phyloP scores from a whole-genome alignment of 805 yeast genomes.

The Hanseniaspora taiwanica region DNA sequence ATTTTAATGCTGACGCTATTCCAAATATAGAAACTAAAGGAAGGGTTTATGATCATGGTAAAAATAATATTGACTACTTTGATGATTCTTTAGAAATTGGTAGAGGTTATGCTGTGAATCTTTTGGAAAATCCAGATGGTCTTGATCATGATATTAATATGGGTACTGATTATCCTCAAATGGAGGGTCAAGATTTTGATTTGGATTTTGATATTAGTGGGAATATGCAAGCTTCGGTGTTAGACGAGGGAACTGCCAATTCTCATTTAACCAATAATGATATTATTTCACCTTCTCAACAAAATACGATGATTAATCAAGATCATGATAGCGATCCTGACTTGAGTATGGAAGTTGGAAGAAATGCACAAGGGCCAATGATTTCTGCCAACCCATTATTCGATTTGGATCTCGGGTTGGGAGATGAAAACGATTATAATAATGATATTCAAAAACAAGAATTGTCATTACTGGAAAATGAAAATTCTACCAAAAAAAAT shows the following conservation, averaged over 20 bases:
- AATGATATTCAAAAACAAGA: background rate
- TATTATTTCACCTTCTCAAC: background rate
- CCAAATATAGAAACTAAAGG: slow-evolving; percentile 9
- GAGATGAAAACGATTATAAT: background rate
- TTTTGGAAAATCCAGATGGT: slow-evolving; percentile 14
- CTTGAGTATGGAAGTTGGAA: background rate
- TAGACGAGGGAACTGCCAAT: slow-evolving; percentile 13
- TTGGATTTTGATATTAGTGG: slow-evolving; percentile 31
- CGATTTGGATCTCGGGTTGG: background rate
- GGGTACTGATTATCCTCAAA: slow-evolving; percentile 20
- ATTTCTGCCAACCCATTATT: background rate
- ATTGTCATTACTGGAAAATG: background rate
- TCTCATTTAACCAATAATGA: slow-evolving; percentile 7
- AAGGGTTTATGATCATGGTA: too few relatives aligned
- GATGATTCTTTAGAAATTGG: slow-evolving; percentile 59
- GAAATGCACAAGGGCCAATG: background rate
- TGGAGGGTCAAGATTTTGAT: slow-evolving; percentile 41
- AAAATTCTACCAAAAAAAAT: background rate
- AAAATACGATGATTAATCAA: background rate
- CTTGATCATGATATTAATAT: slow-evolving; percentile 16
- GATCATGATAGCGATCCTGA: background rate
- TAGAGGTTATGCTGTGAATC: slow-evolving; percentile 30
- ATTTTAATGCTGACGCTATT: slow-evolving; percentile 15
- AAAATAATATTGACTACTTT: slow-evolving; percentile 15
- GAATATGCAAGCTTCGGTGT: slow-evolving; percentile 21